These are phyloP conservation scores for Leavenworthia alabamica DNA, from an alignment of 345 rosid genomes.

Conservation along the genomic window DNA sequence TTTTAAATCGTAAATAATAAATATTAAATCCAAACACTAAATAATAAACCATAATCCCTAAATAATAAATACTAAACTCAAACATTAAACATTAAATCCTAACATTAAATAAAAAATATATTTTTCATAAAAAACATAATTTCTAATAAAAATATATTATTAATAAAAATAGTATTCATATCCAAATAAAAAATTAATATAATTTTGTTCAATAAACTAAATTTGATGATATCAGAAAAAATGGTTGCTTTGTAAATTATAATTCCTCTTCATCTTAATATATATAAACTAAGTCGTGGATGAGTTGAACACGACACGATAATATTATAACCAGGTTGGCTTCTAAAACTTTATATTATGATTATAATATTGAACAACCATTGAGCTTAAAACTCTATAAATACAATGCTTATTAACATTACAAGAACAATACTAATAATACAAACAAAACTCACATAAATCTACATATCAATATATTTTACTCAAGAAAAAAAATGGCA, in stretches of 20 bases:
- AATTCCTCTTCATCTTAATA: neutral
- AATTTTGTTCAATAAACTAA: no score
- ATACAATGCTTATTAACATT: neutral
- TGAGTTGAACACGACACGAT: neutral
- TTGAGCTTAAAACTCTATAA: neutral
- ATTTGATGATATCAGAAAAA: no score
- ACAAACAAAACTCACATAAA: neutral
- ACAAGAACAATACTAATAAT: neutral
- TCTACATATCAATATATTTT: neutral
- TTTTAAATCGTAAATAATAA: no score
- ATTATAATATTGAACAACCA: neutral
- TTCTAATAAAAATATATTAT: no score
- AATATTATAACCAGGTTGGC: neutral
- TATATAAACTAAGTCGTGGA: neutral
- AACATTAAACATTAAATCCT: no score
- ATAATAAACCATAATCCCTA: no score
- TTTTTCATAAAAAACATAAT: no score
- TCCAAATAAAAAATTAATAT: no score
- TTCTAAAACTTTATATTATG: neutral
- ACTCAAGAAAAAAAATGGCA: conserved; percentile 2
- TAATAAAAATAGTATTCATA: no score
- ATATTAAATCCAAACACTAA: no score
- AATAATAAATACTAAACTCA: no score
- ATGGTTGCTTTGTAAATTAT: neutral
- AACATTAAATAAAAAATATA: no score